Conservation (phyloP, 2,329 filamentous ascomycete species). For the Monosporascus sp. region DNA sequence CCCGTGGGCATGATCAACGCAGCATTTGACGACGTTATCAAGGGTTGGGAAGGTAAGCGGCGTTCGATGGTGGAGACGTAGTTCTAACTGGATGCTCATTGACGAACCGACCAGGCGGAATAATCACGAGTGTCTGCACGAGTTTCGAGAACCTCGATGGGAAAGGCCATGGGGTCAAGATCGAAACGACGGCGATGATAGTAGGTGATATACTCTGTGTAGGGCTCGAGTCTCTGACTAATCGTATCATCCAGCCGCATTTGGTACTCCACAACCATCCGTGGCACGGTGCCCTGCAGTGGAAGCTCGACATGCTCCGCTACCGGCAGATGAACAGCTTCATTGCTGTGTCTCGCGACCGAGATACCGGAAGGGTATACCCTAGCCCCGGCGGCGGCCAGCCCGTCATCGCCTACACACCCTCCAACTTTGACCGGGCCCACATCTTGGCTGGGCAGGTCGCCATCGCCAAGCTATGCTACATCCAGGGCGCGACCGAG, state of each 20-base stretch:
- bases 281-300: slow-evolving; percentile 64
- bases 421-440: slow-evolving; percentile 65
- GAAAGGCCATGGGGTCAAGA: slow-evolving; percentile 73
- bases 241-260: slow-evolving; percentile 47
- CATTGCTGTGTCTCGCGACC: slow-evolving; percentile 71
- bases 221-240: too few species aligned
- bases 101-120: slow-evolving; percentile 50
- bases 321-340: slow-evolving; percentile 65
- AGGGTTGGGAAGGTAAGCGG: slow-evolving; percentile 57
- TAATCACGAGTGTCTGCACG: slow-evolving; percentile 71
- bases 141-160: slow-evolving; percentile 78
- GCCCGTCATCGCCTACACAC: slow-evolving; percentile 63
- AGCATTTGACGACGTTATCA: slow-evolving; percentile 64
- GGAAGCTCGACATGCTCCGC: slow-evolving; percentile 65
- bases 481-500: slow-evolving; percentile 73
- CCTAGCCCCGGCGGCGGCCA: slow-evolving; percentile 63
- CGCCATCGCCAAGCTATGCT: slow-evolving; percentile 69
- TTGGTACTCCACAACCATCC: slow-evolving; percentile 56
- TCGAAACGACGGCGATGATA: slow-evolving; percentile 71
- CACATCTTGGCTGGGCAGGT: slow-evolving; percentile 68
- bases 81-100: not conserved
- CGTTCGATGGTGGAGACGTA: not conserved
- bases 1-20: slow-evolving; percentile 58
- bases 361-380: slow-evolving; percentile 69
- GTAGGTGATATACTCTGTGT: slow-evolving; percentile 28